Conservation (phyloP, 2,329 filamentous ascomycete species). For the Didymella glomerata region DNA sequence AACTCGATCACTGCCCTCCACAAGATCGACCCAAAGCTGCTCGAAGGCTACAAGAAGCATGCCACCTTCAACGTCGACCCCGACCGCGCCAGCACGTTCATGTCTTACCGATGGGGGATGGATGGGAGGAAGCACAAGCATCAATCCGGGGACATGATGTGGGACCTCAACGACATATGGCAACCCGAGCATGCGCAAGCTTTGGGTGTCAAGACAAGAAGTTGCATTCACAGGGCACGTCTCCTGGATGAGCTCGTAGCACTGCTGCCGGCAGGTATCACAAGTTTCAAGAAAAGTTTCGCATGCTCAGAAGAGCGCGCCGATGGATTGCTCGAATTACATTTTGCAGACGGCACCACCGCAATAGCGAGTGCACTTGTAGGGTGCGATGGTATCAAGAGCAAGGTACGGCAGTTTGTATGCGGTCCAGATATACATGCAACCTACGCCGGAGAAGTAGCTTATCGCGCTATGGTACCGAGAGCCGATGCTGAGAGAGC, state of each 20-base stretch:
- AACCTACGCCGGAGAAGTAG: conserved; percentile 35
- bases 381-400: conserved; percentile 60
- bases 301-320: conserved; percentile 41
- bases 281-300: conserved; percentile 38
- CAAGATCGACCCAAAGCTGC: conserved; percentile 51
- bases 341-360: conserved; percentile 49
- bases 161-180: conserved; percentile 47
- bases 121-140: conserved; percentile 4
- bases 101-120: conserved; percentile 28
- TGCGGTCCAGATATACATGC: conserved; percentile 27
- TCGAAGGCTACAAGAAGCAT: conserved; percentile 50
- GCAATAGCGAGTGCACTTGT: conserved; percentile 52
- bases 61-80: conserved; percentile 51
- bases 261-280: conserved; percentile 44
- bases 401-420: conserved; percentile 31
- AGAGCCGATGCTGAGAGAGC: conserved; percentile 49
- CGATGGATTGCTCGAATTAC: conserved; percentile 48
- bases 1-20: conserved; percentile 55
- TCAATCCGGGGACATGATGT: conserved; percentile 48
- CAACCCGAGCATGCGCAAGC: conserved; percentile 52
- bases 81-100: conserved; percentile 50
- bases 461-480: conserved; percentile 39
- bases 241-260: conserved; percentile 58
- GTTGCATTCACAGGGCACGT: conserved; percentile 48
- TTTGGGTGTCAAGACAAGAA: conserved; percentile 11